Base-by-base conservation (phyloP, 1,284 basidiomycete species). In the Puccinia horiana region DNA sequence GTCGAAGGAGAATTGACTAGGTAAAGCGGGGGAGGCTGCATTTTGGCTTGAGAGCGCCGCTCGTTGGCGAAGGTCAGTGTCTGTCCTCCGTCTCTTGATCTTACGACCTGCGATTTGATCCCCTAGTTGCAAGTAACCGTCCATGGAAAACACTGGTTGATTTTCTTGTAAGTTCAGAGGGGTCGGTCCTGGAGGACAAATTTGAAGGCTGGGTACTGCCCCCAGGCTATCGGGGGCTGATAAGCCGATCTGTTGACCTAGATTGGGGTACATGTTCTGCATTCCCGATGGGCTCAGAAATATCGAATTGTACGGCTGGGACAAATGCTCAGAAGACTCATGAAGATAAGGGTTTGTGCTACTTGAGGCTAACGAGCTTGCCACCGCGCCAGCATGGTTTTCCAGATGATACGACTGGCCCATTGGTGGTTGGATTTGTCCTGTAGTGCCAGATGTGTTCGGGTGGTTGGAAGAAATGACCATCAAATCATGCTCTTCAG, bases 11-110 rank as follows among this genome's bases (percentile, higher is more conserved):
- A 58, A 81, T 61, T 61, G 79, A 44, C 44, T 81, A 20, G 54
- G 79, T 29, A 74, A 61, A 12, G 40, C 49, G 42, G 79, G 58
- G 26, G 49, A 37, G 26, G 56, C 26, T 12, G 56, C 16, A 16
- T 26, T 63, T 14, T 70, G 63, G n/a, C 73, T 42, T 4, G 69
- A 23, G 20, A 37, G 29, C 42, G 42, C 73, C 26, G 80, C 70
- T 6, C 47, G 52, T n/a, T 73, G 61, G 23, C 80, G 54, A 16
- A 82, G 63, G 61, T 82, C 80, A 26, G 72, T 56, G 32, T 82
- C 80, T 40, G 80, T 82, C 47, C 72, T 49, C 16, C 73, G 70
- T 82, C 73, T 52, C 61, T 82, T 82, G 20, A 82, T 76, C 47
- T 72, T 81, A 32, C 70, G 79, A 61, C 44, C 37, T 1, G 74